Percentiles rank a stretch among this genome's conserved stretches.
phyloP scores from a whole-genome alignment of 768 basidiomycete species.

The Termitomyces eurrhizus region DNA sequence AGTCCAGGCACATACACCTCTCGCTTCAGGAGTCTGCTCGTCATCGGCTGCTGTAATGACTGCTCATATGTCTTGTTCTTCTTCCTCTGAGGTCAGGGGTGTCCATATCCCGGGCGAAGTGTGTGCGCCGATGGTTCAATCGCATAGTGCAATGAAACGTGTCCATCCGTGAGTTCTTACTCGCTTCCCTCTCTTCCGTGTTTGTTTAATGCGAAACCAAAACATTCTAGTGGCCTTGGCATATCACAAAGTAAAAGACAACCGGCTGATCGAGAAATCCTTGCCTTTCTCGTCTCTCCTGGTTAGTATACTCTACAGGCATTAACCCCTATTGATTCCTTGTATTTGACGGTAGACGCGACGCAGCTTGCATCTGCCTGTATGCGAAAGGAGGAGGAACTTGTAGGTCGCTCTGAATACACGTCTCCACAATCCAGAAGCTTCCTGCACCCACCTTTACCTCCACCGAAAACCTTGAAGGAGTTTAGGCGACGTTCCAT shows the following conservation, averaged over 20 bases:
- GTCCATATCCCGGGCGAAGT: not conserved
- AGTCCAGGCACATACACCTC: not conserved
- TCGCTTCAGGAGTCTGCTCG: not conserved
- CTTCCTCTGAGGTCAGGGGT: not conserved
- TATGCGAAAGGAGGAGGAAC: not conserved
- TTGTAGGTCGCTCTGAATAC: not conserved
- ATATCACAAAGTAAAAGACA: not conserved
- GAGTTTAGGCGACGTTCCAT: not conserved
- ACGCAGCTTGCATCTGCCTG: not conserved
- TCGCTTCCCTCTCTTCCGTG: slow-evolving; percentile 7
- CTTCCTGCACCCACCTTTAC: not conserved
- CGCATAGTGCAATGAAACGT: not conserved
- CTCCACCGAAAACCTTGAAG: not conserved
- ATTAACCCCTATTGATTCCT: not conserved
- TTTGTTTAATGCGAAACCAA: slow-evolving; percentile 1
- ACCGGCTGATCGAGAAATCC: not conserved
- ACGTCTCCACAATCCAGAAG: not conserved
- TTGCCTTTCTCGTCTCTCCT: not conserved
- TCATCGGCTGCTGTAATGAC: not conserved
- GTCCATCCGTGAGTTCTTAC: slow-evolving; percentile 3
- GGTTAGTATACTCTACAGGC: not conserved
- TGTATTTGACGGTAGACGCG: not conserved
- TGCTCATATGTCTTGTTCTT: not conserved
- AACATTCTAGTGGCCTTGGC: slow-evolving; percentile 6
- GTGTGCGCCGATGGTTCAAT: not conserved